phyloP scores from a whole-genome alignment of 495 filamentous ascomycete genomes.

The Neurospora africana region DNA sequence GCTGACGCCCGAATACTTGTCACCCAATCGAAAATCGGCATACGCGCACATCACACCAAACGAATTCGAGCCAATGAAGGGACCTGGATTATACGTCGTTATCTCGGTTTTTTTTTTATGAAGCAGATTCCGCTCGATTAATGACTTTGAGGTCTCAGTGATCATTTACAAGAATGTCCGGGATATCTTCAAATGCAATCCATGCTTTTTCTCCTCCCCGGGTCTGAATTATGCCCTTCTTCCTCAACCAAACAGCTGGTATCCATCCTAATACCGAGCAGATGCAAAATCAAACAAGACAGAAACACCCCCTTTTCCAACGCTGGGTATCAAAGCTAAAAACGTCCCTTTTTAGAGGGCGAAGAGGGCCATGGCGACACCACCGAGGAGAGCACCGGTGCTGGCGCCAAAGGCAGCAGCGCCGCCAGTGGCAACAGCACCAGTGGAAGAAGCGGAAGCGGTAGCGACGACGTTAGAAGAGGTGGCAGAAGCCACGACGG shows the following conservation, averaged over 20 bases:
- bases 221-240: background rate
- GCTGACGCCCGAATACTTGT: background rate
- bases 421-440: constrained; percentile 16
- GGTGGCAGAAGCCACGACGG: constrained; percentile 8
- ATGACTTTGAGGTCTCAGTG: background rate
- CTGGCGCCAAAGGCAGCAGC: constrained; percentile 23
- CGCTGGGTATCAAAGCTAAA: background rate
- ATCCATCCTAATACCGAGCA: background rate
- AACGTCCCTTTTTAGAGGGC: constrained; percentile 25
- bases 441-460: constrained; percentile 5
- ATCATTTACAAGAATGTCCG: background rate
- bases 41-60: background rate
- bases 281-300: background rate
- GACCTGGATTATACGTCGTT: background rate
- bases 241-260: background rate
- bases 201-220: background rate
- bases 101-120: background rate
- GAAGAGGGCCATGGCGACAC: constrained; percentile 30
- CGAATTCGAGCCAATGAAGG: background rate
- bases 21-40: background rate
- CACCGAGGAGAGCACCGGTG: constrained; percentile 28
- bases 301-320: background rate
- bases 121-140: background rate
- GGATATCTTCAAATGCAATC: background rate
- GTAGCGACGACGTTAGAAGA: background rate